phyloP scores from a whole-genome alignment of 345 rosid species.

The Leavenworthia alabamica region DNA sequence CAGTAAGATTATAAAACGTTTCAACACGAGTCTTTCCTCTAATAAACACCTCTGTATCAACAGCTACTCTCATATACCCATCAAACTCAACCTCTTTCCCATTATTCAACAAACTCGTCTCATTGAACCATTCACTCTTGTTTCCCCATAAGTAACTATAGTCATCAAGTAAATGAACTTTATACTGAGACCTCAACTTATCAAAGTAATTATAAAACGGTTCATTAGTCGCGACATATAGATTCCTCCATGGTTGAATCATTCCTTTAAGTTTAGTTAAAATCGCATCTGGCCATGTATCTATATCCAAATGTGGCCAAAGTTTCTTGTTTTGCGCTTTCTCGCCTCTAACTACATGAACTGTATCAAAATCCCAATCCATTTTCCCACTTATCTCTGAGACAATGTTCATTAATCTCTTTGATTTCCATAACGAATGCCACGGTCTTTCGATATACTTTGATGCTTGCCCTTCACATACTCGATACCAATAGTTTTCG shows the following conservation, averaged over 20 bases:
- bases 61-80: slow-evolving; percentile 94
- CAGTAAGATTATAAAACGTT: slow-evolving; percentile 80
- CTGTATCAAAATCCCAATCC: slow-evolving; percentile 97
- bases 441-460: slow-evolving; percentile 75
- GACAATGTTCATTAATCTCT: slow-evolving; percentile 90
- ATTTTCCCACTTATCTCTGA: slow-evolving; percentile 69
- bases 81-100: slow-evolving; percentile 76
- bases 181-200: slow-evolving; percentile 79
- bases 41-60: slow-evolving; percentile 83
- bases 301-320: slow-evolving; percentile 83
- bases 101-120: slow-evolving; percentile 54
- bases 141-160: slow-evolving; percentile 71
- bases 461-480: slow-evolving; percentile 81
- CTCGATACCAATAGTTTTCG: slow-evolving; percentile 88
- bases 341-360: slow-evolving; percentile 89
- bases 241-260: slow-evolving; percentile 69
- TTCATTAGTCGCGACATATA: slow-evolving; percentile 79
- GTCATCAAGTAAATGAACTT: slow-evolving; percentile 81
- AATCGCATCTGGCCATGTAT: slow-evolving; percentile 76
- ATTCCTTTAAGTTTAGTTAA: slow-evolving; percentile 49
- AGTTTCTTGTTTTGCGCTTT: slow-evolving; percentile 73
- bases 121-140: slow-evolving; percentile 86
- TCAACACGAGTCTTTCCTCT: slow-evolving; percentile 73
- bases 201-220: slow-evolving; percentile 83
- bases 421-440: slow-evolving; percentile 86